Conservation (phyloP, 2,329 filamentous ascomycete species). For the Aureobasidium namibiae region DNA sequence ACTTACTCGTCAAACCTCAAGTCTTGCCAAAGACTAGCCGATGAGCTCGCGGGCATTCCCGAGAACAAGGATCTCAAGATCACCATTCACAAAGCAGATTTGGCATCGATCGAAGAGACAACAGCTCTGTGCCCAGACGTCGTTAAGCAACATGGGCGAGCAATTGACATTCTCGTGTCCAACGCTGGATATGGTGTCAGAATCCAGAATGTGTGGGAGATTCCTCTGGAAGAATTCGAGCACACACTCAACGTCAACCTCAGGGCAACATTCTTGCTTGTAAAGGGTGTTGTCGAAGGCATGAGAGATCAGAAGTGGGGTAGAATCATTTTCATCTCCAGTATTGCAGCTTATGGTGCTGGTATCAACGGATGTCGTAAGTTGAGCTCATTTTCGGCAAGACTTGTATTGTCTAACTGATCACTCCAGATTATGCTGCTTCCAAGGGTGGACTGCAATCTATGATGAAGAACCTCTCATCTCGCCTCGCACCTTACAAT, state of each 20-base stretch:
- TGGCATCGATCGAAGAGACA: conserved; percentile 44
- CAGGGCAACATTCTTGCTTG: conserved; percentile 53
- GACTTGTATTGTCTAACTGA: background rate
- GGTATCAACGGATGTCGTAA: conserved; percentile 54
- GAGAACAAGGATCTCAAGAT: conserved; percentile 30
- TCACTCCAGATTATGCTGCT: conserved; percentile 19
- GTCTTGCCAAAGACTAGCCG: conserved; percentile 27
- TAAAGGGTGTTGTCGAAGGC: conserved; percentile 51
- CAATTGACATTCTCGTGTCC: conserved; percentile 55
- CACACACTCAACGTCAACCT: conserved; percentile 55
- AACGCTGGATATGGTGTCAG: conserved; percentile 60
- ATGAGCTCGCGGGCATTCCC: conserved; percentile 33
- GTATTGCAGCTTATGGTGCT: conserved; percentile 54
- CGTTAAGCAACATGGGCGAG: conserved; percentile 42
- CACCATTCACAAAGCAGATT: conserved; percentile 50
- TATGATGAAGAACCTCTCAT: conserved; percentile 58
- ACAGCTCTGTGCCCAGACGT: conserved; percentile 48
- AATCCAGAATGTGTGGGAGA: conserved; percentile 48
- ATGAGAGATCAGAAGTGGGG: conserved; percentile 56
- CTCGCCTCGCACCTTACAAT: conserved; percentile 49
- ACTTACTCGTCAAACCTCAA: conserved; percentile 47
- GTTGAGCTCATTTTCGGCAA: background rate
- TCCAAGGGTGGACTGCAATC: conserved; percentile 44
- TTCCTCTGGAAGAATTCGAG: conserved; percentile 57
- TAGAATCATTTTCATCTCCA: conserved; percentile 55